Conservation (phyloP, 345 rosid species). For the Populus deltoides region DNA sequence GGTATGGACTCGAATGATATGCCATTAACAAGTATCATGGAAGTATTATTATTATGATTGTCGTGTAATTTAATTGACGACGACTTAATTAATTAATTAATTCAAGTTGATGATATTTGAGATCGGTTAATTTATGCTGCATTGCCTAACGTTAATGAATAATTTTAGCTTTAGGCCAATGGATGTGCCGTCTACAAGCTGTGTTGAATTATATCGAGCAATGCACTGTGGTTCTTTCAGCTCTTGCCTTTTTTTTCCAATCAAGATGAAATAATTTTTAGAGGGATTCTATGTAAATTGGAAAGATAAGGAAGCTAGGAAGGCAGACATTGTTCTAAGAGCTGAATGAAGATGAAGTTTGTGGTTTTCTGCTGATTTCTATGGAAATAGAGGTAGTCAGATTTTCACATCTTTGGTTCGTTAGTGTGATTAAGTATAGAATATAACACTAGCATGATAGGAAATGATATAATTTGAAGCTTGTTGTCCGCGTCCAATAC, state of each 20-base stretch:
- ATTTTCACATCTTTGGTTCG: neutral
- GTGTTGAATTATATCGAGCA: neutral
- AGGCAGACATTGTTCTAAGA: neutral
- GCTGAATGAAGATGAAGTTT: neutral
- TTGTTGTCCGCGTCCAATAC: neutral
- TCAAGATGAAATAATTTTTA: neutral
- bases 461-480: neutral
- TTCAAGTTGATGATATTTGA: neutral
- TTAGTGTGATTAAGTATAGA: neutral
- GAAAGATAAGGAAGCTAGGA: neutral
- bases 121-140: neutral
- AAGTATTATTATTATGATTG: neutral
- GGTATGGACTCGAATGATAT: neutral
- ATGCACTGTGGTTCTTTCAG: neutral
- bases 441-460: too few relatives aligned
- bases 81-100: neutral
- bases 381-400: neutral
- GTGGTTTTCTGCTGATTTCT: neutral
- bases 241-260: neutral
- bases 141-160: neutral
- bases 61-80: neutral
- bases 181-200: neutral
- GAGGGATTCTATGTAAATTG: neutral
- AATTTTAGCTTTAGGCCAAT: neutral
- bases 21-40: neutral